phyloP scores from a whole-genome alignment of 345 rosid species.

The Streptanthus diversifolius region DNA sequence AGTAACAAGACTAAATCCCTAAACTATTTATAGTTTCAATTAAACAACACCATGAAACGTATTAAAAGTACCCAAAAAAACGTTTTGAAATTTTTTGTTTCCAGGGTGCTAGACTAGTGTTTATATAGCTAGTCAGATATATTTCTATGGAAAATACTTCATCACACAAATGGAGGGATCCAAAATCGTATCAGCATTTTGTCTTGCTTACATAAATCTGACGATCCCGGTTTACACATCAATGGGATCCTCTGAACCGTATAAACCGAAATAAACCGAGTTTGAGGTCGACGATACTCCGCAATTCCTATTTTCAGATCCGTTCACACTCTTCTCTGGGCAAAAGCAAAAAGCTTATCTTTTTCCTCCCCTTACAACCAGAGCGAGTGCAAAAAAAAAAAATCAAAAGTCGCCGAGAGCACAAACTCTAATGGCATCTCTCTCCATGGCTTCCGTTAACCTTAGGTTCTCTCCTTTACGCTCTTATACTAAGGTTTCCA shows the following conservation, averaged over 20 bases:
- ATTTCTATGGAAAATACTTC: too few species aligned
- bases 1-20: background rate
- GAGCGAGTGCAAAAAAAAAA: background rate
- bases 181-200: too few species aligned
- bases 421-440: conserved; percentile 59
- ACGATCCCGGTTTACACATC: background rate
- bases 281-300: background rate
- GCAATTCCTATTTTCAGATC: background rate
- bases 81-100: background rate
- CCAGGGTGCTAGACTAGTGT: background rate
- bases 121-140: too few species aligned
- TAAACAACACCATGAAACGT: background rate
- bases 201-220: background rate
- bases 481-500: conserved; percentile 26
- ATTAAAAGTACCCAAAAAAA: background rate
- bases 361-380: background rate
- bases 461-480: conserved; percentile 31
- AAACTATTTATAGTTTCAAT: background rate
- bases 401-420: conserved; percentile 15
- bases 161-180: too few species aligned
- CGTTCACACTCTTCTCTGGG: background rate
- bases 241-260: conserved; percentile 5
- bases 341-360: conserved; percentile 16
- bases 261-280: conserved; percentile 22
- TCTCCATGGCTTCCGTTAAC: conserved; percentile 41